These are phyloP conservation scores for Closterium sp. DNA, from an alignment of 139 green algal genomes.

Conservation along the genomic window DNA sequence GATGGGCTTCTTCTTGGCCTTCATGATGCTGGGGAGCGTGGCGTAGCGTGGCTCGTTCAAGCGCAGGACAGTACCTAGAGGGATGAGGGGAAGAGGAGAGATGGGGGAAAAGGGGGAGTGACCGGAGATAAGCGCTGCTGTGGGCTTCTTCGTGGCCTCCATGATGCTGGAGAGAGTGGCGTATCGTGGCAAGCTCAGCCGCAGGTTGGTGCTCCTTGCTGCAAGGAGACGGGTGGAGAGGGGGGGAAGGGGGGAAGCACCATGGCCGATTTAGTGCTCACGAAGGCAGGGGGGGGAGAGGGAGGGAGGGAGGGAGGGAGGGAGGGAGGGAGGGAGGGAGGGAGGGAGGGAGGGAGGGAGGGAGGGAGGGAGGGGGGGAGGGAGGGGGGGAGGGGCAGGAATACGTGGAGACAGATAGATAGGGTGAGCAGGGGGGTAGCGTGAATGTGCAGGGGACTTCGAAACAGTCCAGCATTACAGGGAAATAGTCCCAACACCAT, in stretches of 20 bases:
- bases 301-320: too few relatives aligned
- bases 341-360: not conserved
- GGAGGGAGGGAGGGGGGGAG: conserved; percentile 1
- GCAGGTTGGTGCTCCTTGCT: conserved; percentile 77
- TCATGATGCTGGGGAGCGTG: conserved; percentile 89
- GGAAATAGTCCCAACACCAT: too few relatives aligned
- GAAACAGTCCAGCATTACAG: too few relatives aligned
- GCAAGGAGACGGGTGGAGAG: too few relatives aligned
- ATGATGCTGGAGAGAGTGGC: conserved; percentile 90
- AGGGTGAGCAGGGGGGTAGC: too few relatives aligned
- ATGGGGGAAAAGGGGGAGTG: too few relatives aligned
- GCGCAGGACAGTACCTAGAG: conserved; percentile 68
- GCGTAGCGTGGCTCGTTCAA: conserved; percentile 91
- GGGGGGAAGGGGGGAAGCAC: too few relatives aligned
- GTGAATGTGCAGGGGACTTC: too few relatives aligned
- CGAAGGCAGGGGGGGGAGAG: too few relatives aligned
- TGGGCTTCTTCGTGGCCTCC: conserved; percentile 87
- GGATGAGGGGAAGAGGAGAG: too few relatives aligned
- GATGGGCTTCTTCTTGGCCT: conserved; percentile 87
- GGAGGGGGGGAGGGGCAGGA: not conserved
- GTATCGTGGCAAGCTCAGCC: conserved; percentile 90
- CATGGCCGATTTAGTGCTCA: too few relatives aligned
- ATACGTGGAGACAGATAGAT: too few relatives aligned
- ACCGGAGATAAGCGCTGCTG: conserved; percentile 35
- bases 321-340: not conserved